Evolutionary conservation across 2,329 filamentous ascomycete species (phyloP), one percentile per base, ranked within the genome.

Genomic region (Metarhizium humberi): DNA sequence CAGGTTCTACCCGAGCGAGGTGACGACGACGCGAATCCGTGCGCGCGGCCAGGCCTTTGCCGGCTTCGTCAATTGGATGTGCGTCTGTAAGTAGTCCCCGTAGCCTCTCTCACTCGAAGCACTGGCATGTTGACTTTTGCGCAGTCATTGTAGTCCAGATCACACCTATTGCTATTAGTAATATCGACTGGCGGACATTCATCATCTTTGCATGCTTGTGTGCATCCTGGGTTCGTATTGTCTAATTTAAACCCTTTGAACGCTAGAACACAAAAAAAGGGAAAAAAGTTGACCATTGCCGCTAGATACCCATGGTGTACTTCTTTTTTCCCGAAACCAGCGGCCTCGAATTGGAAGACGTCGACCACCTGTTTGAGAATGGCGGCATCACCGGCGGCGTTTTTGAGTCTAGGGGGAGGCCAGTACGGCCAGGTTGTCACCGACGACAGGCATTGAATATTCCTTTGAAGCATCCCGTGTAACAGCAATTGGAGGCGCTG

Each of bases 1-100:
- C 32, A 34, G 32, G 32, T 34, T 34, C 32, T 34, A 34, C 32
- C 32, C 32, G 32, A 34, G 32, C 1, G 32, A 34, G 32, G 32
- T 34, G 32, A 34, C 32, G 7, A 73, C 72, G 2, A 73, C 71
- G 0, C 67, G 73, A 0, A 67, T 74, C 4, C 66, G 74, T 4
- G 67, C 69, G 5, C 64, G 67, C 11, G 71, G 69, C 57, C 68
- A 71, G 53, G 71, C 74, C 0, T 69, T 77, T 43, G 71, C 68
- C 40, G 3, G 68, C 67, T 0, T 62, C 56, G 7, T 61, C 55
- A 62, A 64, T 32, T 65, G 57, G 65, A 61, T 63, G 57, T 55
- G 58, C 25, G 60, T 61, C 36, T 61, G 36, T 60, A 60, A 11
- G 57, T 56, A 0, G 45, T 51, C 1, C 58, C 56, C 48, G 32